phyloP scores from a whole-genome alignment of 108 stramenopile genomes.

The Pseudonitzschia multistriata region DNA sequence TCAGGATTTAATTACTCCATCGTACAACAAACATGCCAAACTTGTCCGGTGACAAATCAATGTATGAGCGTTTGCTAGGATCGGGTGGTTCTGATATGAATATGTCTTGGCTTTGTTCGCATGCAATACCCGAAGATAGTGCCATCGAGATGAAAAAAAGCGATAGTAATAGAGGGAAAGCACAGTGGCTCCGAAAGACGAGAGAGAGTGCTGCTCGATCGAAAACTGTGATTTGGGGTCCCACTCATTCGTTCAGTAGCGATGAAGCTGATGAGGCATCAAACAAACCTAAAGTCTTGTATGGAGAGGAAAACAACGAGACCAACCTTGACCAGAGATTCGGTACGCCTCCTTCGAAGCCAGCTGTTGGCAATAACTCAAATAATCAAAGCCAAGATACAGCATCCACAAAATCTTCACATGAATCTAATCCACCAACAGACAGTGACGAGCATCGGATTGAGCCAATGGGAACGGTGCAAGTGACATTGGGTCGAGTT shows the following conservation, averaged over 20 bases:
- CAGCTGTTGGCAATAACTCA: slow-evolving; percentile 17
- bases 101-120: slow-evolving; percentile 14
- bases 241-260: slow-evolving; percentile 30
- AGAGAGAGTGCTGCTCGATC: slow-evolving; percentile 24
- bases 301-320: neutral
- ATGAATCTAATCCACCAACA: neutral
- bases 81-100: neutral
- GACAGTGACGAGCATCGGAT: neutral
- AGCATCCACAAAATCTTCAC: slow-evolving; percentile 19
- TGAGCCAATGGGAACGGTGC: slow-evolving; percentile 8
- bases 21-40: slow-evolving; percentile 1
- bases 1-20: neutral
- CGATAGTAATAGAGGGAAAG: neutral
- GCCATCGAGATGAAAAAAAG: too few relatives aligned
- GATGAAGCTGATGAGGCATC: slow-evolving; percentile 21
- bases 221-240: slow-evolving; percentile 28
- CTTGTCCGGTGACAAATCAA: slow-evolving; percentile 11
- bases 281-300: neutral
- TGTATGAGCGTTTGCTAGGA: slow-evolving; percentile 6
- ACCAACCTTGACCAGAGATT: slow-evolving; percentile 4
- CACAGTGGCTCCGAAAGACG: slow-evolving; percentile 19
- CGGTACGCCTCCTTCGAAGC: slow-evolving; percentile 21
- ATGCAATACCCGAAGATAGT: neutral
- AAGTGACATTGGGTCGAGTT: neutral
- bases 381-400: slow-evolving; percentile 21